Percentiles rank a stretch among this genome's conserved stretches.
Evolutionary conservation across 208 protist genomes (phyloP).

Genomic region (Trypanosomatidae sp.): DNA sequence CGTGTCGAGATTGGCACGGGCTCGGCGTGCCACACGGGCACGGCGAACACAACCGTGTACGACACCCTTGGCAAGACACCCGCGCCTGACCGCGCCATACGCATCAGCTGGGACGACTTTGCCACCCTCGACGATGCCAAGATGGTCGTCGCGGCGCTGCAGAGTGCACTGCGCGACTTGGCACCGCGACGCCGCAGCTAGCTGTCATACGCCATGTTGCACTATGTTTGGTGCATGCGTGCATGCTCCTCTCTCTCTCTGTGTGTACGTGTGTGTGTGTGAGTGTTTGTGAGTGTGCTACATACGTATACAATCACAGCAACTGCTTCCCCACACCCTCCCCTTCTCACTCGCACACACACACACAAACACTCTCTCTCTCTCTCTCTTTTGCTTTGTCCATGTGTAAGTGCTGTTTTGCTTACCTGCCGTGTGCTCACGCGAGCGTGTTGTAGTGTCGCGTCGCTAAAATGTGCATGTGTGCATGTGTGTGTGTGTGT

Average conservation of each 20-base stretch:
- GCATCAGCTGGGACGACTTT: conserved; percentile 67
- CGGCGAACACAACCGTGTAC: conserved; percentile 63
- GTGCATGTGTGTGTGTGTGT: no score
- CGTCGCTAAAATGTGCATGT: no score
- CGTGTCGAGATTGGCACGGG: conserved; percentile 70
- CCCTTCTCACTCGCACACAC: background rate
- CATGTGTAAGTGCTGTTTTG: no score
- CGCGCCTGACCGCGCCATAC: conserved; percentile 33
- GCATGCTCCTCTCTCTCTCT: background rate
- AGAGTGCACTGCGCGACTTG: conserved; percentile 21
- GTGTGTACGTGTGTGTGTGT: background rate
- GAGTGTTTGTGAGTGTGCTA: no score
- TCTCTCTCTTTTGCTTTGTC: no score
- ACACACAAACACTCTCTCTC: conserved; percentile 8
- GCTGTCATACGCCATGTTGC: background rate
- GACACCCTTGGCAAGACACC: conserved; percentile 58
- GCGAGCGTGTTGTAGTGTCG: no score
- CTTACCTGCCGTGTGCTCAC: no score
- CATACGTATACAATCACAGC: background rate
- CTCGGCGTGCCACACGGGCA: conserved; percentile 62
- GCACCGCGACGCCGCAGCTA: conserved; percentile 7
- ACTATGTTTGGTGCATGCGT: background rate
- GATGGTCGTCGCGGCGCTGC: conserved; percentile 27
- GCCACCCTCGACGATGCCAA: conserved; percentile 42
- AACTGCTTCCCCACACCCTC: no score